phyloP scores from a whole-genome alignment of 2,329 filamentous ascomycete species.

The Botrytis galanthina region DNA sequence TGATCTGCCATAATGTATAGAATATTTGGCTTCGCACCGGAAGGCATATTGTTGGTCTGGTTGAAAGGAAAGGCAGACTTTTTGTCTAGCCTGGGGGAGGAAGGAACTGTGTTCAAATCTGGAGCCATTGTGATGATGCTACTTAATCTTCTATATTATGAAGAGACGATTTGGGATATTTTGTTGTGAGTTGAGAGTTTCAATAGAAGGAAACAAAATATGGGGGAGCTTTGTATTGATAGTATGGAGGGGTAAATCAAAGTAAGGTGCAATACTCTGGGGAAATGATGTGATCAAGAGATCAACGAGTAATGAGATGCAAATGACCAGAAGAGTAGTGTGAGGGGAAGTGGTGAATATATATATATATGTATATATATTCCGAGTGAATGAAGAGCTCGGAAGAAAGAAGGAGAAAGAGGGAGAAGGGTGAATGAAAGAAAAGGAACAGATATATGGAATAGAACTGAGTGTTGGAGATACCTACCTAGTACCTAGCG shows the following conservation, averaged over 20 bases:
- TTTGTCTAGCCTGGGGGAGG: slow-evolving; percentile 46
- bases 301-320: background rate
- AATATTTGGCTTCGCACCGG: slow-evolving; percentile 62
- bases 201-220: background rate
- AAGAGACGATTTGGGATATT: background rate
- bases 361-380: background rate
- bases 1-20: slow-evolving; percentile 97
- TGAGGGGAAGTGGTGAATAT: background rate
- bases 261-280: slow-evolving; percentile 9
- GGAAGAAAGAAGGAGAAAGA: background rate
- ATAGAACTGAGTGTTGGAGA: background rate
- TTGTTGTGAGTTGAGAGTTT: background rate
- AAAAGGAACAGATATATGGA: slow-evolving; percentile 9
- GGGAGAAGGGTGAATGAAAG: background rate
- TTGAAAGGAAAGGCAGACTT: slow-evolving; percentile 31
- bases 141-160: background rate
- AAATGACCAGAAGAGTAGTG: no score
- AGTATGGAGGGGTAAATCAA: background rate
- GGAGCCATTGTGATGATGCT: slow-evolving; percentile 56
- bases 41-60: slow-evolving; percentile 28
- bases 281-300: slow-evolving; percentile 14
- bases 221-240: background rate
- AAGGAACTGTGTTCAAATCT: slow-evolving; percentile 69
- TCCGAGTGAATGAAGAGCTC: background rate
- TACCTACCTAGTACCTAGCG: background rate